Evolutionary conservation across 1,284 basidiomycete genomes (phyloP), one percentile per base, ranked within the genome.

Genomic region (Malassezia sp.): DNA sequence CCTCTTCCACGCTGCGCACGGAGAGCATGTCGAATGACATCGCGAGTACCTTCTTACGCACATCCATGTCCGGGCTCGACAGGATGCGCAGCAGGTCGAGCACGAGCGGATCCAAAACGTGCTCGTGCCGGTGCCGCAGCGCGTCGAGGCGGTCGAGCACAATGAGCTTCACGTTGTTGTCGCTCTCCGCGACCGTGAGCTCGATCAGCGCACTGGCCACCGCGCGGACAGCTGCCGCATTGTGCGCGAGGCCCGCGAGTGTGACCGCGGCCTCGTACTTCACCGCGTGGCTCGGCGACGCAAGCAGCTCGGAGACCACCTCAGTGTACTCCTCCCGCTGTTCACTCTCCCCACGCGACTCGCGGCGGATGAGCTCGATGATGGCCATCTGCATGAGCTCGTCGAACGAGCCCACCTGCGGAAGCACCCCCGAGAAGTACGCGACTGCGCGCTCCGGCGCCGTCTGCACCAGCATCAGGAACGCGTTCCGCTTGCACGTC

Each of bases 91-190:
- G 77, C 33, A 97, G 80, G 65, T 99, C 93, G 85, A 95, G 91
- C 58, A 91, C 88, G 52, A 96, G 79, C 7, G 82, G 77, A 69
- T 97, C 89, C 37, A 97, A 75, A 39, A 95, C 82, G 68, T 86
- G 85, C 27, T 87, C 88, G 71, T 96, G 89, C 67, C 84, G 87
- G 22, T 80, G 75, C 27, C 87, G 80, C 15, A 99, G 77, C 20
- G 73, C 73, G 46, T 96, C 86, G 34, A 99, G 80, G 37, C 93
- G 81, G 68, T 93, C 87, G 26, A 99, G 78, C 9, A 97, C 93
- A 56, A 97, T 97, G 48, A 97, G 79, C 74, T 97, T 97, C 73
- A 96, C 91, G 62, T 97, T 99, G 75, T 97, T 99, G 75, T 96
- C 91, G 2, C 88, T 88, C 73, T 95, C 90, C 74, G 90, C 91